Conservation (phyloP, 441 rosid genomes). For the Populus tomentosa region DNA sequence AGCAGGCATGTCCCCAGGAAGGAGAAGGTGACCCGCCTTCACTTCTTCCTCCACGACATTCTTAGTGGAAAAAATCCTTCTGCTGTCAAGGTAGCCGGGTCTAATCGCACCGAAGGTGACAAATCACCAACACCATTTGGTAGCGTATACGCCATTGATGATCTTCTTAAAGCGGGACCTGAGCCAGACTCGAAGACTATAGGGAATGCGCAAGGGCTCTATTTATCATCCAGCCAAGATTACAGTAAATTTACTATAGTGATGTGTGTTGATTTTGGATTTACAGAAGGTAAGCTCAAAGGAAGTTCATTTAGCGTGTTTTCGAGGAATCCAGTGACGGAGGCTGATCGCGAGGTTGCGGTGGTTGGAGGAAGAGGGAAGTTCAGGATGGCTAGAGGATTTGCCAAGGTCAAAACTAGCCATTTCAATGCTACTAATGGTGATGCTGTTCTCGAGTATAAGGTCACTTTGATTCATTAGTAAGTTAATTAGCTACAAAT, state of each 20-base stretch:
- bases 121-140: slow-evolving; percentile 30
- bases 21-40: slow-evolving; percentile 32
- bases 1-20: not conserved
- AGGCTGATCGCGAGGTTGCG: slow-evolving; percentile 40
- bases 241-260: slow-evolving; percentile 25
- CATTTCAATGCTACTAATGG: slow-evolving; percentile 20
- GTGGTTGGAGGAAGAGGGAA: slow-evolving; percentile 49
- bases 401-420: slow-evolving; percentile 32
- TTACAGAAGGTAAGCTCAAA: slow-evolving; percentile 29
- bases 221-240: slow-evolving; percentile 23
- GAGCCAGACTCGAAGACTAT: slow-evolving; percentile 31
- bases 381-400: slow-evolving; percentile 46
- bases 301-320: slow-evolving; percentile 44
- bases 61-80: slow-evolving; percentile 33
- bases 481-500: not conserved
- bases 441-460: slow-evolving; percentile 45
- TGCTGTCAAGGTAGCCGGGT: slow-evolving; percentile 32
- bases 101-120: slow-evolving; percentile 11
- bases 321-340: slow-evolving; percentile 34
- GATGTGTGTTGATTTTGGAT: slow-evolving; percentile 34
- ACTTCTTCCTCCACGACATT: slow-evolving; percentile 47
- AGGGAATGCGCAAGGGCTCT: slow-evolving; percentile 48
- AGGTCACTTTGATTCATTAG: slow-evolving; percentile 39
- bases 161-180: slow-evolving; percentile 36
- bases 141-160: slow-evolving; percentile 28